A percentile compares a stretch with the other conserved stretches of the same genome.
phyloP scores from a whole-genome alignment of 2,329 filamentous ascomycete genomes.

The Myriosclerotinia curreyana region DNA sequence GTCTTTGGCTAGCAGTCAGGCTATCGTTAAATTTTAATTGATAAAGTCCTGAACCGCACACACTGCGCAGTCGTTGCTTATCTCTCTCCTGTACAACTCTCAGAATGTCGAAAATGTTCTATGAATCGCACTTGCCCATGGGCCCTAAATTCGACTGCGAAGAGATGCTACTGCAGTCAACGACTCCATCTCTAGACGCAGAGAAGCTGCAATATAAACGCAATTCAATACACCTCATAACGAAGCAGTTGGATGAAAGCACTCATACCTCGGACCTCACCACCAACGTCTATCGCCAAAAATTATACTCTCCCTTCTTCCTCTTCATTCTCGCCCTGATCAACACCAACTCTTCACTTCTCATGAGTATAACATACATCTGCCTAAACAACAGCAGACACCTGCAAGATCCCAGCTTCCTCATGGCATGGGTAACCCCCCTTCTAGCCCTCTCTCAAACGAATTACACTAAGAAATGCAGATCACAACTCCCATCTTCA shows the following conservation, averaged over 20 bases:
- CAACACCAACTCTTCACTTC: conserved; percentile 5
- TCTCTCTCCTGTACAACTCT: no score
- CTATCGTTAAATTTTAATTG: no score
- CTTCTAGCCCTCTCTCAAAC: background rate
- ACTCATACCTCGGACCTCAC: no score
- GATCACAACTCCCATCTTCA: background rate
- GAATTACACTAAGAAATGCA: background rate
- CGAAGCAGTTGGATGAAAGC: background rate
- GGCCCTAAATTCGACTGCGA: background rate
- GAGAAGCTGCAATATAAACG: background rate
- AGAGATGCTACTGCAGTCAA: background rate
- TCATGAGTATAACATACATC: conserved; percentile 3
- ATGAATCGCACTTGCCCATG: no score
- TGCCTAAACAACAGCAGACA: background rate
- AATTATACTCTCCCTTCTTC: background rate
- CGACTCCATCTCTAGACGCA: background rate
- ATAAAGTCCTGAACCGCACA: no score
- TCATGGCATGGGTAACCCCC: background rate
- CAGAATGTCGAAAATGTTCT: no score
- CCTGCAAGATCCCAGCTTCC: background rate
- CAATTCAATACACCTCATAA: background rate
- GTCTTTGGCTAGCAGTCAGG: no score
- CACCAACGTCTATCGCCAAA: background rate
- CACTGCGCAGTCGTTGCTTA: no score
- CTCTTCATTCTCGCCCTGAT: background rate